phyloP scores from a whole-genome alignment of 768 basidiomycete species.

The Gloeopeniophorella convolvens region DNA sequence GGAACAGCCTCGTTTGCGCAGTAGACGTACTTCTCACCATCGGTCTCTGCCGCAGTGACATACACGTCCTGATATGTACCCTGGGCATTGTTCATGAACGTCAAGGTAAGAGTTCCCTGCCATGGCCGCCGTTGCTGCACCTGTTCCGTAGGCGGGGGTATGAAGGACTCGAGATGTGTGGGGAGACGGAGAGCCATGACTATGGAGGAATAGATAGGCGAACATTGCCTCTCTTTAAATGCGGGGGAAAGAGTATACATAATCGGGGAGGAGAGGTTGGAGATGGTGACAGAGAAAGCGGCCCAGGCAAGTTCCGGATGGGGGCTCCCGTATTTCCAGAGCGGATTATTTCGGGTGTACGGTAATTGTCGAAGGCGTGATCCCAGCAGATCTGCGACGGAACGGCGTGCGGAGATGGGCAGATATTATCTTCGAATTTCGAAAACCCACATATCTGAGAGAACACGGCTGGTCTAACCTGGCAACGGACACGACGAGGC shows the following conservation, averaged over 20 bases:
- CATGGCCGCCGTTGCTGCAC: constrained; percentile 40
- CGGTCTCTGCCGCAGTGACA: constrained; percentile 62
- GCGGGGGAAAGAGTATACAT: background rate
- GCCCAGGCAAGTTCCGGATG: constrained; percentile 1
- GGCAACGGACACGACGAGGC: background rate
- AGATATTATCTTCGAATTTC: background rate
- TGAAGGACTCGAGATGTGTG: constrained; percentile 50
- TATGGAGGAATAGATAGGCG: background rate
- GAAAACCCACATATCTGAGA: background rate
- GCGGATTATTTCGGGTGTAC: background rate
- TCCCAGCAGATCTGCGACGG: background rate
- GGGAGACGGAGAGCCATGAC: constrained; percentile 58
- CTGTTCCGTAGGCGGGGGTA: constrained; percentile 49
- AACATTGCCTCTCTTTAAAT: constrained; percentile 12
- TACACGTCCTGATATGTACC: constrained; percentile 42
- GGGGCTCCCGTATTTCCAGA: background rate
- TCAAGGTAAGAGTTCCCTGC: constrained; percentile 49
- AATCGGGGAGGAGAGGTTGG: background rate
- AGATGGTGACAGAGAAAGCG: background rate
- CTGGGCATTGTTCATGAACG: constrained; percentile 41
- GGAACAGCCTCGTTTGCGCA: constrained; percentile 1
- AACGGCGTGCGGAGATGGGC: background rate
- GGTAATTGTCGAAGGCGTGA: background rate
- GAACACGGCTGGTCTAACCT: background rate
- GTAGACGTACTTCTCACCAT: constrained; percentile 58